These are phyloP conservation scores for Boletus vermiculosoides DNA, from an alignment of 768 basidiomycete species.

Conservation along the genomic window DNA sequence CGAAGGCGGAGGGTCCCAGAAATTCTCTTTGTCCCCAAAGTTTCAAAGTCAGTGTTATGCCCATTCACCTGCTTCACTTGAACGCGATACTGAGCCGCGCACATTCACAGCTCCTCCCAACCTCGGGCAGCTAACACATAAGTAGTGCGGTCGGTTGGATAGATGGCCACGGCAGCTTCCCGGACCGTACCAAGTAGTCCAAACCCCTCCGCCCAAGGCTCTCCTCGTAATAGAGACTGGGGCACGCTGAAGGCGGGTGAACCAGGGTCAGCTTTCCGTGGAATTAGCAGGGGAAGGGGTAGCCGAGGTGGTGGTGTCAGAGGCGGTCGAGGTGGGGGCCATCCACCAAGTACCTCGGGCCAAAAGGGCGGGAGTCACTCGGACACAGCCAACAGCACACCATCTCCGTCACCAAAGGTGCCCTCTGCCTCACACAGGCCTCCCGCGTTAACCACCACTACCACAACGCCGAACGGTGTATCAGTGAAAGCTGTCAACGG, in stretches of 20 bases:
- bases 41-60: conserved; percentile 15
- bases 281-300: conserved; percentile 39
- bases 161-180: conserved; percentile 46
- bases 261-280: conserved; percentile 47
- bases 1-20: background rate
- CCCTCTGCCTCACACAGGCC: conserved; percentile 17
- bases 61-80: background rate
- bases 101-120: conserved; percentile 6
- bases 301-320: conserved; percentile 32
- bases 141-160: background rate
- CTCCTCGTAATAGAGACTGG: conserved; percentile 44
- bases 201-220: conserved; percentile 27
- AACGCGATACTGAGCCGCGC: conserved; percentile 12
- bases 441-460: conserved; percentile 10
- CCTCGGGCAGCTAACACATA: conserved; percentile 2
- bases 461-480: conserved; percentile 20
- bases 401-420: conserved; percentile 20
- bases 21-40: background rate
- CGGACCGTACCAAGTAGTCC: conserved; percentile 27
- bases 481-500: conserved; percentile 24
- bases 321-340: conserved; percentile 29
- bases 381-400: conserved; percentile 19
- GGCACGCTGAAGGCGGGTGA: conserved; percentile 39
- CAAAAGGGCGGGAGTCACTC: conserved; percentile 25
- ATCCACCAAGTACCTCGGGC: conserved; percentile 22